These are phyloP conservation scores for Aspergillus sp. DNA, from an alignment of 2,329 filamentous ascomycete genomes.

Conservation along the genomic window DNA sequence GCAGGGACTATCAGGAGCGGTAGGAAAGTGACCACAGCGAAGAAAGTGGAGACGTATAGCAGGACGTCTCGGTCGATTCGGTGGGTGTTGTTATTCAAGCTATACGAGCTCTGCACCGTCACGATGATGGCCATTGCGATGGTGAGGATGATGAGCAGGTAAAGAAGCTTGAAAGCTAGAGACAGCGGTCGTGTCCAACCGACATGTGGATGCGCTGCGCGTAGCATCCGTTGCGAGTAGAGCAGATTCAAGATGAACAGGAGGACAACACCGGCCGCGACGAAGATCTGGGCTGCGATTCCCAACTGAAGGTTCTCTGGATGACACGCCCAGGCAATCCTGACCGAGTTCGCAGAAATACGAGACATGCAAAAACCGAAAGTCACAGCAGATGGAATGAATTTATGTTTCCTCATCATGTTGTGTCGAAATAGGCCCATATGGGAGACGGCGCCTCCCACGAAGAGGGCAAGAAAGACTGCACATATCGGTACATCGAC, in stretches of 20 bases:
- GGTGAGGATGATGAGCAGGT: slow-evolving; percentile 53
- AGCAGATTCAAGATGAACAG: slow-evolving; percentile 75
- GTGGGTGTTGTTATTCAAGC: slow-evolving; percentile 49
- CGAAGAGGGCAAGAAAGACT: slow-evolving; percentile 54
- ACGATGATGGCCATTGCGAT: slow-evolving; percentile 63
- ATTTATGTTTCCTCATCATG: slow-evolving; percentile 40
- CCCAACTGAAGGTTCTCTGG: slow-evolving; percentile 42
- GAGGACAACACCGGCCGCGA: slow-evolving; percentile 68
- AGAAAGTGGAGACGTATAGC: slow-evolving; percentile 57
- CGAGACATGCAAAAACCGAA: slow-evolving; percentile 51
- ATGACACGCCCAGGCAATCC: slow-evolving; percentile 52
- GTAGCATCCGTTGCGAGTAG: slow-evolving; percentile 69
- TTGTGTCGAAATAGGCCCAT: slow-evolving; percentile 45
- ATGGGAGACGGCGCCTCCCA: slow-evolving; percentile 37
- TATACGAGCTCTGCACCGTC: slow-evolving; percentile 64
- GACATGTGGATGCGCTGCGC: slow-evolving; percentile 64
- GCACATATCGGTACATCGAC: slow-evolving; percentile 63
- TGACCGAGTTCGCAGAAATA: slow-evolving; percentile 43
- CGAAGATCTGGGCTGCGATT: slow-evolving; percentile 62
- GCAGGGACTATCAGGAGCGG: slow-evolving; percentile 55
- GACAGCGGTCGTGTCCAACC: slow-evolving; percentile 61
- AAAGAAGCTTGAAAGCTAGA: slow-evolving; percentile 53
- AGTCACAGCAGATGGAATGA: slow-evolving; percentile 41
- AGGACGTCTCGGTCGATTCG: slow-evolving; percentile 59
- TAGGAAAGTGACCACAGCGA: slow-evolving; percentile 62